phyloP scores from a whole-genome alignment of 441 rosid genomes.

The Gossypium lobatum region DNA sequence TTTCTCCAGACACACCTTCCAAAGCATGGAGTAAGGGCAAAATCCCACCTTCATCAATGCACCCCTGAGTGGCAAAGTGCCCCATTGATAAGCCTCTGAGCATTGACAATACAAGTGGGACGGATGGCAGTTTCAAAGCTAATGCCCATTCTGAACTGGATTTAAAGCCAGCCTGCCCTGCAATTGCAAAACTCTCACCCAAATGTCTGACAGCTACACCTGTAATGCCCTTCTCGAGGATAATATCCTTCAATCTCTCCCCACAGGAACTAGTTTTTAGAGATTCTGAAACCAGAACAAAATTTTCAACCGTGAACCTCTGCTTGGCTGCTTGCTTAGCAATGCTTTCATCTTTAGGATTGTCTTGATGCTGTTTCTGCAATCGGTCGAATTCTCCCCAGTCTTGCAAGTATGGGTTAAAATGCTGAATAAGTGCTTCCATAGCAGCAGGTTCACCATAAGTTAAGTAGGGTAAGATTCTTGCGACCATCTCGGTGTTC shows the following conservation, averaged over 20 bases:
- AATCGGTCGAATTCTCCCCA: constrained; percentile 86
- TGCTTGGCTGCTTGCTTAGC: constrained; percentile 74
- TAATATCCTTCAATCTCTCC: constrained; percentile 94
- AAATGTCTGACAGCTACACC: constrained; percentile 83
- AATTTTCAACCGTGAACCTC: constrained; percentile 85
- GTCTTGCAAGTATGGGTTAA: constrained; percentile 78
- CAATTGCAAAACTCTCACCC: constrained; percentile 68
- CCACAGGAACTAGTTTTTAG: constrained; percentile 99
- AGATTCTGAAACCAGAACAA: constrained; percentile 97
- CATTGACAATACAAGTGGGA: constrained; percentile 91
- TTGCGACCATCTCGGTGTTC: constrained; percentile 99
- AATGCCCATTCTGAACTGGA: constrained; percentile 68
- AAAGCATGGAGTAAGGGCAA: constrained; percentile 93
- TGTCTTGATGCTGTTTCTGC: constrained; percentile 74
- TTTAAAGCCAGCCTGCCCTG: constrained; percentile 77
- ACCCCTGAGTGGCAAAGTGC: constrained; percentile 81
- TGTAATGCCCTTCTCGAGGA: constrained; percentile 84
- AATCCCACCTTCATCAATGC: constrained; percentile 87
- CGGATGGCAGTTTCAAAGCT: constrained; percentile 84
- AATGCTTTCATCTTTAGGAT: constrained; percentile 70
- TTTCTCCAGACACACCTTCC: constrained; percentile 96
- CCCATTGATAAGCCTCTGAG: constrained; percentile 97
- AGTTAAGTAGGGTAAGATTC: constrained; percentile 97
- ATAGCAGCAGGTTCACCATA: constrained; percentile 99
- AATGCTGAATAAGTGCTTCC: constrained; percentile 97